Conservation (phyloP, 23 red algal genomes). For the Gracilaria domingensis region DNA sequence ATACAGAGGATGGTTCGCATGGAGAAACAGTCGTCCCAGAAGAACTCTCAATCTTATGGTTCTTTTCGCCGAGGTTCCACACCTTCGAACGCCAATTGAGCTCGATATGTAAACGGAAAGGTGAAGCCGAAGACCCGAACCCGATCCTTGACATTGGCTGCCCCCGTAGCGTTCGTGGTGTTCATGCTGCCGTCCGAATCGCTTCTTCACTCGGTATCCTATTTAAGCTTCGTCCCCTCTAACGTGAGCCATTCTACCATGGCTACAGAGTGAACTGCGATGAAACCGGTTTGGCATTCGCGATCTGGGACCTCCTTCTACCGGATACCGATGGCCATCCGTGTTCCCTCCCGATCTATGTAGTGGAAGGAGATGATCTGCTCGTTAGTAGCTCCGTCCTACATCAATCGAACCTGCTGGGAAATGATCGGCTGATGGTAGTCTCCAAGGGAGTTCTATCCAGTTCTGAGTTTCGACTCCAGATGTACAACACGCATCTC, state of each 20-base stretch:
- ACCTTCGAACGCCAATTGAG: not conserved
- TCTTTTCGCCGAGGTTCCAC: not conserved
- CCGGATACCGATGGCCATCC: no score
- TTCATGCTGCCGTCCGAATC: not conserved
- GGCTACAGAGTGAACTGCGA: not conserved
- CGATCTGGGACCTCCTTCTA: no score
- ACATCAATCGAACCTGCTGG: not conserved
- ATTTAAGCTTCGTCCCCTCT: not conserved
- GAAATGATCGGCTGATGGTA: not conserved
- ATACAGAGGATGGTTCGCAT: not conserved
- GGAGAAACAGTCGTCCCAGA: not conserved
- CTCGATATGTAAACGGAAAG: not conserved
- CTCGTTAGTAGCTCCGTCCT: not conserved
- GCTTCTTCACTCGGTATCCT: not conserved
- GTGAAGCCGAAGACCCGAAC: not conserved
- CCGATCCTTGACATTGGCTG: not conserved
- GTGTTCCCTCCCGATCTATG: not conserved
- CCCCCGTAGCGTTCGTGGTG: not conserved
- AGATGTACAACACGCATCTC: no score
- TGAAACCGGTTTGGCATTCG: not conserved
- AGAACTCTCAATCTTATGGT: not conserved
- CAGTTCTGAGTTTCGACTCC: not conserved
- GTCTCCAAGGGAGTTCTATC: not conserved
- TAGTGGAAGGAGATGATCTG: not conserved
- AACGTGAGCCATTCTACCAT: conserved; percentile 11